A percentile compares a stretch with the other conserved stretches of the same genome.
Evolutionary conservation across 2,329 filamentous ascomycete genomes (phyloP).

Genomic region (Chalaropsis thielavioides): DNA sequence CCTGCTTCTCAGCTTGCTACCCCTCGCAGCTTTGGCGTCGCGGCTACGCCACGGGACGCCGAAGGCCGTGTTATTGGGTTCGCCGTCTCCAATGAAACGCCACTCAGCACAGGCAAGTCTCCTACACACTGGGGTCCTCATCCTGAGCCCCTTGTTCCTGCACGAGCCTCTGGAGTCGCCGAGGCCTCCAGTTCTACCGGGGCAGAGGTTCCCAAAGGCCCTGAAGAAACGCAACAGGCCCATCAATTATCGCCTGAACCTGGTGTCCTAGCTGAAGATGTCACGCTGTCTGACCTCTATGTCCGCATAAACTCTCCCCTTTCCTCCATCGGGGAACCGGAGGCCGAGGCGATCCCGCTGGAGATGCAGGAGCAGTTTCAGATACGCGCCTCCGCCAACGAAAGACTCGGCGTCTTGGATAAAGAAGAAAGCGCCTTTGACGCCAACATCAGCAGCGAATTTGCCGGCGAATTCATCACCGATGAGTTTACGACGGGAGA

Average conservation of each 20-base stretch:
- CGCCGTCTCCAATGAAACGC: slow-evolving; percentile 37
- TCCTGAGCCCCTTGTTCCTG: slow-evolving; percentile 2
- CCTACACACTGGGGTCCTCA: slow-evolving; percentile 15
- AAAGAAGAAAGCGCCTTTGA: slow-evolving; percentile 59
- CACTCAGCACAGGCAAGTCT: slow-evolving; percentile 10
- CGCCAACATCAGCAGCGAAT: slow-evolving; percentile 33
- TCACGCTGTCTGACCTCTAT: slow-evolving; percentile 11
- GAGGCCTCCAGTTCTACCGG: not conserved
- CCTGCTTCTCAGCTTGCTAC: slow-evolving; percentile 37
- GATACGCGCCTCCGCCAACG: slow-evolving; percentile 12
- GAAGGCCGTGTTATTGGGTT: slow-evolving; percentile 43
- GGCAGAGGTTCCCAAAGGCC: not conserved
- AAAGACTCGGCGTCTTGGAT: slow-evolving; percentile 17
- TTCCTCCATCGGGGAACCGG: slow-evolving; percentile 31
- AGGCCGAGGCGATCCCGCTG: slow-evolving; percentile 22
- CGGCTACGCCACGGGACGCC: slow-evolving; percentile 40
- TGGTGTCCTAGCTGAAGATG: not conserved
- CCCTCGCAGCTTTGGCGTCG: slow-evolving; percentile 33
- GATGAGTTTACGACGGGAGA: slow-evolving; percentile 30
- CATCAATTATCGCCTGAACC: not conserved
- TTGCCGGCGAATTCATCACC: slow-evolving; percentile 30
- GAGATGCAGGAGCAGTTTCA: slow-evolving; percentile 17
- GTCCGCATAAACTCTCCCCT: slow-evolving; percentile 22
- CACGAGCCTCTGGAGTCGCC: not conserved
- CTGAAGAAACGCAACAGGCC: not conserved